Evolutionary conservation across 306 rosid species (phyloP).

Genomic region (Castanea crenata): DNA sequence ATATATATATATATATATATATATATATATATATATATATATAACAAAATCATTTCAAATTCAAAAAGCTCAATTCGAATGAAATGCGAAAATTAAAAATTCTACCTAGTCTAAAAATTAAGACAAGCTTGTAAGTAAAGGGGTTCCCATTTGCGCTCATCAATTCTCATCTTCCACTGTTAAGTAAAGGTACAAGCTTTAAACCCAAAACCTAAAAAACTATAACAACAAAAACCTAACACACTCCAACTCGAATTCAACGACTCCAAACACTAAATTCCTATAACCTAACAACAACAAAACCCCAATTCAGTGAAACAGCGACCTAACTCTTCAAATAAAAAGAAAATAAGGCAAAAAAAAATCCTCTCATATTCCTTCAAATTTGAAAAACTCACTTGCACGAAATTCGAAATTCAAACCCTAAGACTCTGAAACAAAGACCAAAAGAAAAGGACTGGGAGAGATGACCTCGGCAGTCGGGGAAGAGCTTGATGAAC

Average conservation of each 20-base stretch:
- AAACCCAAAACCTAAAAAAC: not conserved
- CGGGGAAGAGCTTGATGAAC: constrained; percentile 94
- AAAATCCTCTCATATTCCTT: no score
- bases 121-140: not conserved
- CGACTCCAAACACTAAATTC: no score
- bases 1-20: no score
- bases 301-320: not conserved
- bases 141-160: not conserved
- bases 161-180: not conserved
- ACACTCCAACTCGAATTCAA: not conserved
- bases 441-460: not conserved
- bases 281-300: not conserved
- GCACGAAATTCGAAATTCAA: not conserved
- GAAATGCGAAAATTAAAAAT: no score
- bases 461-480: constrained; percentile 57
- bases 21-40: no score
- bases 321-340: not conserved
- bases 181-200: not conserved
- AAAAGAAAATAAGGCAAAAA: not conserved
- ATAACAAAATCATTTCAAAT: no score
- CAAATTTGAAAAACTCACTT: not conserved
- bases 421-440: constrained; percentile 7
- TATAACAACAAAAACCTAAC: not conserved
- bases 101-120: not conserved
- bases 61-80: no score